These are phyloP conservation scores for Triglochin maritima DNA, from an alignment of 106 monocot species.

Conservation along the genomic window DNA sequence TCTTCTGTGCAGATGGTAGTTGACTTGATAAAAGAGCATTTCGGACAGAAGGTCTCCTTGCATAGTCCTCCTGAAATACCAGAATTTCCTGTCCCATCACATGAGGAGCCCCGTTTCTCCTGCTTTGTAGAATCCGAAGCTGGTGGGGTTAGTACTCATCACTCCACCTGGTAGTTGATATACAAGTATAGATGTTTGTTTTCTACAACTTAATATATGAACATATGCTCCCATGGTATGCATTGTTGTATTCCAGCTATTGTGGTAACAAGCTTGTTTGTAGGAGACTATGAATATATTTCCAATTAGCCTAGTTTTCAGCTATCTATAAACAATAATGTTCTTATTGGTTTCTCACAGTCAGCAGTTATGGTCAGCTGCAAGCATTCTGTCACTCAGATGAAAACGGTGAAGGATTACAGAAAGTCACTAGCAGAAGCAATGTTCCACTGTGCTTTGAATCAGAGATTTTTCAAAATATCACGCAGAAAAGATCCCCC, in stretches of 20 bases:
- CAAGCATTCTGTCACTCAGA: conserved; percentile 61
- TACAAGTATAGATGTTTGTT: no score
- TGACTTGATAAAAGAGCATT: conserved; percentile 84
- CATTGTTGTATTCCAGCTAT: no score
- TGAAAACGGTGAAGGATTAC: conserved; percentile 89
- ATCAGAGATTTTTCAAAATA: conserved; percentile 95
- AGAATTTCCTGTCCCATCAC: conserved; percentile 75
- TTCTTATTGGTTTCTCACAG: conserved; percentile 29
- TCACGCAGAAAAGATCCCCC: conserved; percentile 93
- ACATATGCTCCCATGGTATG: no score
- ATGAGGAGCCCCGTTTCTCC: conserved; percentile 86
- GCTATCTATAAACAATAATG: not conserved
- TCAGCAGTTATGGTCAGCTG: conserved; percentile 99
- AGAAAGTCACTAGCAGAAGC: conserved; percentile 81
- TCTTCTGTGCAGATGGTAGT: conserved; percentile 60
- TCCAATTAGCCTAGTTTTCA: no score
- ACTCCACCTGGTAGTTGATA: not conserved
- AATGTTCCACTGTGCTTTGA: conserved; percentile 97
- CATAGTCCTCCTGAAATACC: conserved; percentile 47
- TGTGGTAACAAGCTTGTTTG: no score
- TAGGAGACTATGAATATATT: no score
- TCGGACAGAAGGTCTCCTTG: conserved; percentile 56
- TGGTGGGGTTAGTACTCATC: conserved; percentile 61
- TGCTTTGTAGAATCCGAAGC: conserved; percentile 99
- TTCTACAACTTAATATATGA: no score